Base-by-base conservation (phyloP, 371 early-diverging fungal genomes). In the Thermomucor indicae-seudaticae region DNA sequence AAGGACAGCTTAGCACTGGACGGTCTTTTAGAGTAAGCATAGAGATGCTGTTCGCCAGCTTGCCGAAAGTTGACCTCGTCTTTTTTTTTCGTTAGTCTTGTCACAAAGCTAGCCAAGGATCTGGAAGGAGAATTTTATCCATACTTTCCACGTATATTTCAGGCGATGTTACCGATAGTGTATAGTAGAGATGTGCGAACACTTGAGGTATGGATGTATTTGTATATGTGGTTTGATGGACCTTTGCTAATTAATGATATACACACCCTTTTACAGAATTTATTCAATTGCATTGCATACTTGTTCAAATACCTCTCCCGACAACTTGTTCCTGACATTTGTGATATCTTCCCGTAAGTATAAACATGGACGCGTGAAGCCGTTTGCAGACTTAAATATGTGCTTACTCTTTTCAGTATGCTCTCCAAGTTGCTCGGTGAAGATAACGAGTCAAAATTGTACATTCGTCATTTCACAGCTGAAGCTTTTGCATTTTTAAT, bases 401-500 rank as follows among this genome's bases (percentile, higher is more conserved):
- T 7, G 1, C n/a, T n/a, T 19, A 23, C 28, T 20, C 20, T 16
- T n/a, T 14, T 8, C 62, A 84, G 83, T 19, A 66, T 89, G 20
- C 49, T 95, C 11, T 55, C 80, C 4, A 90, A 91, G 4, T 54
- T 88, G 16, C 74, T 96, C 4, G 75, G 81, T 20, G 84, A 86
- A 27, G 77, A 81, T 44, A 68, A 75, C 27, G 61, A 76, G 47
- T 76, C 84, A 53, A 84, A 84, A 50, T 77, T 80, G 14, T 88
- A 87, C 70, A 83, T 95, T 31, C 88, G 94, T 38, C 78, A 82
- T 41, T 98, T 97, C 58, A 83, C 92, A 2, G 93, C 95, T 28
- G 95, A 96, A 64, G 81, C 95, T 1, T 88, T 95, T 74, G 88
- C 94, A 14, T 95, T 86, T 57, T 72, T 97, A 47, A 63, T 96